These are phyloP conservation scores for Eucalyptus shirleyi DNA, from an alignment of 345 rosid species.

Conservation along the genomic window DNA sequence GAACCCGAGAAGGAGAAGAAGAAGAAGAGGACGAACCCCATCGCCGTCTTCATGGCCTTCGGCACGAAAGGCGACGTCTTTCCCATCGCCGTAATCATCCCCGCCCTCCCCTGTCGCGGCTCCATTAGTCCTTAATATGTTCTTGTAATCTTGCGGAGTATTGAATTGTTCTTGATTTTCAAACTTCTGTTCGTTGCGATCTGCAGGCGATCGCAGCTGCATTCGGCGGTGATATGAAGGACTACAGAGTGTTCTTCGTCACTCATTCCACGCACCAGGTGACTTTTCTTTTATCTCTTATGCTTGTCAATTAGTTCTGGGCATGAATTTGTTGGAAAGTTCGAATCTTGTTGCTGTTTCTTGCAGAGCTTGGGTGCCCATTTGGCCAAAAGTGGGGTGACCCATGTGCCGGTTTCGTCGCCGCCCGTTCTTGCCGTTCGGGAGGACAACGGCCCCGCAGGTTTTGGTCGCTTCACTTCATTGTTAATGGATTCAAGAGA, in stretches of 20 bases:
- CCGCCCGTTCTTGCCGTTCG: conserved; percentile 51
- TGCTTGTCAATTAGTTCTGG: not conserved
- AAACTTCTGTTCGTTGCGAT: not conserved
- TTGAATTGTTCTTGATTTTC: not conserved
- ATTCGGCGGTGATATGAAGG: conserved; percentile 46
- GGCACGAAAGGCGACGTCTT: conserved; percentile 83
- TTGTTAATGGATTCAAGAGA: too few species aligned
- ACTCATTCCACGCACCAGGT: conserved; percentile 83
- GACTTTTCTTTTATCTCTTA: not conserved
- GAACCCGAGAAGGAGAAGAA: not conserved
- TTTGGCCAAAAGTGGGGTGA: conserved; percentile 28
- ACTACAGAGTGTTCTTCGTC: conserved; percentile 42
- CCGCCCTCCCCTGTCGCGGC: too few species aligned
- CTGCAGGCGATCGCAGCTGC: conserved; percentile 74
- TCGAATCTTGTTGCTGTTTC: not conserved
- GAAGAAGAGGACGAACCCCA: conserved; percentile 10
- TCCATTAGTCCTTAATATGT: too few species aligned
- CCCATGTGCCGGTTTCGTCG: conserved; percentile 34
- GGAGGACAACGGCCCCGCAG: conserved; percentile 9
- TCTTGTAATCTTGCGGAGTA: not conserved
- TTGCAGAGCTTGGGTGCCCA: conserved; percentile 44
- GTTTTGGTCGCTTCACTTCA: conserved; percentile 1
- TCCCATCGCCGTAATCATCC: conserved; percentile 39
- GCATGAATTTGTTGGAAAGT: not conserved
- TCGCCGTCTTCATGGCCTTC: conserved; percentile 75